Evolutionary conservation across 306 rosid species (phyloP), one percentile per base, ranked within the genome.

Genomic region (Citrullus amarus): DNA sequence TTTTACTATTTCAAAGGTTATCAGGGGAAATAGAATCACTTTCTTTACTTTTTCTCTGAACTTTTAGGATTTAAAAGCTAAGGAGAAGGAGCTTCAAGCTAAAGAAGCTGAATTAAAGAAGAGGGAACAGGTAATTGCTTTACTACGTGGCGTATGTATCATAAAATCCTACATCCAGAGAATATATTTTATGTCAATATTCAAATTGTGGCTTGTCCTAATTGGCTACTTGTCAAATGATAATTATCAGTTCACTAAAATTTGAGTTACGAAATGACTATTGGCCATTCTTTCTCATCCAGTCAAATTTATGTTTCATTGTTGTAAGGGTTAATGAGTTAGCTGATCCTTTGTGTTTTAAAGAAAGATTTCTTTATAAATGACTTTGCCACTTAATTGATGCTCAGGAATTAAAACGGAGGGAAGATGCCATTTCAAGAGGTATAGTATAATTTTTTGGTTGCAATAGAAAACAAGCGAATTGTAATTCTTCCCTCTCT

Each of bases 71-170:
- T 6, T 83, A 76, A 89, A 88, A 82, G 72, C 90, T 46, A 92
- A 90, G 89, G 97, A 95, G 88, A 95, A 80, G 88, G 93, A 91
- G 76, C 97, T 95, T 85, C 87, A 84, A 81, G 96, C 93, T 53
- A 88, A 74, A 89, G 98, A 95, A 79, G 84, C 93, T 83, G 98
- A 95, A 76, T 83, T 95, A 87, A 92, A 75, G 84, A 91, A 43
- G 85, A 92, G 86, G 92, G 99, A 92, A 81, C 96, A 91, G 91
- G 99, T 92, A 86, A 79, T 68, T 85, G 56, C 77, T 78, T 36
- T 51, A 7, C 32, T 55, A 14, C 5, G 6, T 54, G 38, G 5
- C 51, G 6, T 43, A 41, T 43, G 20, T 55, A 38, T 34, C 25
- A 11, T 39, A 76, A 28, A 58, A 22, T 46, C 58, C 17, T 25